Conservation (phyloP, 176 grass and related monocot species). For the Lolium rigidum region DNA sequence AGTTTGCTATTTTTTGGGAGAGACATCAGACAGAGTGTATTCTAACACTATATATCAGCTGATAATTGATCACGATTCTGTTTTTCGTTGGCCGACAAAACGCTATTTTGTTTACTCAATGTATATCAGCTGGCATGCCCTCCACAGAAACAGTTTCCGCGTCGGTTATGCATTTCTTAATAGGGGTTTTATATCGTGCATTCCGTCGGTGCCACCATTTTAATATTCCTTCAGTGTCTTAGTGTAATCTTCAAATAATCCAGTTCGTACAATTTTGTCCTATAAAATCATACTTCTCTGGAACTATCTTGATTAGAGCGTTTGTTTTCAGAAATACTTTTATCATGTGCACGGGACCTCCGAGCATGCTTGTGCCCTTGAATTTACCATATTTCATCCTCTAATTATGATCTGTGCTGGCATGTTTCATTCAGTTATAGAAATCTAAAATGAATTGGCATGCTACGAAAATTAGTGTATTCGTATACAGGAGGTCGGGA, state of each 20-base stretch:
- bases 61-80: background rate
- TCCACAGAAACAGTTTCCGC: background rate
- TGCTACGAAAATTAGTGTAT: too few species aligned
- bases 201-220: constrained; percentile 30
- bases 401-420: too few species aligned
- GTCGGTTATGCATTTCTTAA: background rate
- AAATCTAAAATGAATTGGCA: too few species aligned
- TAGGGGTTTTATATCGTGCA: background rate
- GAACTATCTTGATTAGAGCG: background rate
- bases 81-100: constrained; percentile 16
- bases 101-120: background rate
- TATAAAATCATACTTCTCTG: background rate
- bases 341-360: too few species aligned
- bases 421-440: too few species aligned
- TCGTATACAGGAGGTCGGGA: background rate
- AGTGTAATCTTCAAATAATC: background rate
- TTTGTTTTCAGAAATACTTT: background rate
- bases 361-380: too few species aligned
- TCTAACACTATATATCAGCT: background rate
- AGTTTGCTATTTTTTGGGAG: background rate
- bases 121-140: background rate
- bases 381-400: too few species aligned
- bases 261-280: background rate
- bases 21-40: background rate
- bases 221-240: background rate